Evolutionary conservation across 2,329 filamentous ascomycete species (phyloP).

Genomic region (Alternaria triticimaculans): DNA sequence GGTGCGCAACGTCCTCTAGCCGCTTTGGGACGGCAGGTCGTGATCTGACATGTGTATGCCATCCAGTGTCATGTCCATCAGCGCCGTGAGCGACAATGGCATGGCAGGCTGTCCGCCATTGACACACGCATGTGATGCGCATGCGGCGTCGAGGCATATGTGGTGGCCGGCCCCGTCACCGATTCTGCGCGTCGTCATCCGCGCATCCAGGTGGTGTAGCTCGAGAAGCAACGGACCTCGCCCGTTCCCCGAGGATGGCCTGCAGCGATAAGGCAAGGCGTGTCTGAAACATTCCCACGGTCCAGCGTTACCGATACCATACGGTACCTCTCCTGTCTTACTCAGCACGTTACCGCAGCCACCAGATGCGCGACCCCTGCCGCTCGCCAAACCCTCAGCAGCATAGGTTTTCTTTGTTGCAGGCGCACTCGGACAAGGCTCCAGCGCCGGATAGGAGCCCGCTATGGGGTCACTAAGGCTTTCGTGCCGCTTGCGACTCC

Average conservation of each 20-base stretch:
- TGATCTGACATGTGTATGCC: neutral
- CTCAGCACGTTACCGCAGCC: conserved; percentile 14
- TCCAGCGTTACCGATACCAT: neutral
- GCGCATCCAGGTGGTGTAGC: conserved; percentile 3
- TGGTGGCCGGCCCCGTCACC: neutral
- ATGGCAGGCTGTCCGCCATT: neutral
- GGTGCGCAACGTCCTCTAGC: conserved; percentile 12
- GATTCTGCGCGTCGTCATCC: conserved; percentile 2
- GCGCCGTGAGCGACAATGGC: neutral
- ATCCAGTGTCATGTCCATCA: neutral
- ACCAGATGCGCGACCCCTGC: conserved; percentile 16
- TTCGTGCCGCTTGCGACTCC: conserved; percentile 11
- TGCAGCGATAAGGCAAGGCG: neutral
- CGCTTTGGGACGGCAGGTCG: neutral
- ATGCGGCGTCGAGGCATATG: neutral
- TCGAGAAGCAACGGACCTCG: neutral
- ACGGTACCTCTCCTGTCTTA: conserved; percentile 1
- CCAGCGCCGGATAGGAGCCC: conserved; percentile 24
- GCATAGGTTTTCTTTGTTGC: conserved; percentile 19
- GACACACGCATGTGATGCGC: neutral
- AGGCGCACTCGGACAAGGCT: conserved; percentile 24
- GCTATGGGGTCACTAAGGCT: conserved; percentile 12
- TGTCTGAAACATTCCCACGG: neutral
- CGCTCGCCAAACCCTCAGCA: conserved; percentile 19
- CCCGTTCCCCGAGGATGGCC: neutral